phyloP scores from a whole-genome alignment of 345 rosid genomes.

The Camelina hispida region DNA sequence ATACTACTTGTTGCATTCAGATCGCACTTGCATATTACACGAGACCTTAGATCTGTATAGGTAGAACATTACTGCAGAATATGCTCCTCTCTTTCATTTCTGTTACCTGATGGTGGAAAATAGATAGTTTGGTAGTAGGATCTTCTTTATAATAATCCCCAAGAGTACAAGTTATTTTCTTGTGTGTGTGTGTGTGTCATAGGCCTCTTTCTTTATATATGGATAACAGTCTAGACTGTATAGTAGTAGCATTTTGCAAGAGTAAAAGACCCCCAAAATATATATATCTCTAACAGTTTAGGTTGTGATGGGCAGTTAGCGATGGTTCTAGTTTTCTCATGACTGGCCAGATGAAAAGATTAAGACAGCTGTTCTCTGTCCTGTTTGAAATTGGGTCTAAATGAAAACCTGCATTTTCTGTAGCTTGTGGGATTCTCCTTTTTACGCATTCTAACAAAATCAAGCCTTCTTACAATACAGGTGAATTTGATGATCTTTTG shows the following conservation, averaged over 20 bases:
- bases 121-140: background rate
- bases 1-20: slow-evolving; percentile 19
- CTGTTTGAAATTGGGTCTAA: slow-evolving; percentile 10
- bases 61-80: slow-evolving; percentile 7
- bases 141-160: background rate
- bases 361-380: slow-evolving; percentile 7
- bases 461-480: slow-evolving; percentile 53
- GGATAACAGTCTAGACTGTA: background rate
- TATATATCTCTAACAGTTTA: background rate
- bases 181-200: no score
- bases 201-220: no score
- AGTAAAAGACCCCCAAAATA: background rate
- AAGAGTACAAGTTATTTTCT: background rate
- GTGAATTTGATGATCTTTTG: slow-evolving; percentile 91
- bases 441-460: slow-evolving; percentile 34
- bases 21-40: slow-evolving; percentile 3
- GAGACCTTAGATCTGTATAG: slow-evolving; percentile 4
- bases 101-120: slow-evolving; percentile 8
- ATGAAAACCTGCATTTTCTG: slow-evolving; percentile 21
- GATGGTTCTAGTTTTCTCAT: slow-evolving; percentile 11
- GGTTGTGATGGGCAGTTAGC: slow-evolving; percentile 8
- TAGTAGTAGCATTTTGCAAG: slow-evolving; percentile 3
- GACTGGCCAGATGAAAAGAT: slow-evolving; percentile 21
- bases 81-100: slow-evolving; percentile 1
- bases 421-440: slow-evolving; percentile 33